These are phyloP conservation scores for Xylaria grammica DNA, from an alignment of 495 filamentous ascomycete species.

Conservation along the genomic window DNA sequence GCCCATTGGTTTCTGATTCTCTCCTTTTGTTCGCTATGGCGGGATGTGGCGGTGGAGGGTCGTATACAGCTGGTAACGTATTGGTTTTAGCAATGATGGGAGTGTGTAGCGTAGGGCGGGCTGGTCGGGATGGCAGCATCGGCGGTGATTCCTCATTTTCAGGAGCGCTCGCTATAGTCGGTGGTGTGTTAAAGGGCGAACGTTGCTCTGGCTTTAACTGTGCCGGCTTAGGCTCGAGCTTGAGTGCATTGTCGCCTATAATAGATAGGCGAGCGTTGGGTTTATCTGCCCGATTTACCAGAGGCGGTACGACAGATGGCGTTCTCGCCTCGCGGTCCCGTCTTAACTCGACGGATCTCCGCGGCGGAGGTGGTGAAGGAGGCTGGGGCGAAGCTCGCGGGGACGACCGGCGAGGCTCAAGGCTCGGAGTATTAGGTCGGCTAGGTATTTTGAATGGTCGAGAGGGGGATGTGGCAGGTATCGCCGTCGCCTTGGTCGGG, in stretches of 20 bases:
- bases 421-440: slow-evolving; percentile 53
- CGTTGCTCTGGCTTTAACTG: slow-evolving; percentile 46
- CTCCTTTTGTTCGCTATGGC: slow-evolving; percentile 46
- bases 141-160: slow-evolving; percentile 53
- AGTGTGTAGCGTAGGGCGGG: slow-evolving; percentile 32
- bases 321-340: slow-evolving; percentile 46
- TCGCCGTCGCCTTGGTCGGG: slow-evolving; percentile 48
- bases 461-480: slow-evolving; percentile 55
- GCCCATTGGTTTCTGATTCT: slow-evolving; percentile 46
- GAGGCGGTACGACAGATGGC: slow-evolving; percentile 62
- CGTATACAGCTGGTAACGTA: slow-evolving; percentile 43
- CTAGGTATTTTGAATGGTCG: slow-evolving; percentile 60
- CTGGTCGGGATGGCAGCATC: slow-evolving; percentile 48
- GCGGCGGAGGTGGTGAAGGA: slow-evolving; percentile 60
- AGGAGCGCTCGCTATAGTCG: slow-evolving; percentile 72
- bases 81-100: slow-evolving; percentile 28
- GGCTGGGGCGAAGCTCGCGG: slow-evolving; percentile 49
- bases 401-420: slow-evolving; percentile 53
- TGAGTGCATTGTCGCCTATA: slow-evolving; percentile 31
- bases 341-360: slow-evolving; percentile 56
- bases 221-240: slow-evolving; percentile 35
- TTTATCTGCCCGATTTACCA: slow-evolving; percentile 81
- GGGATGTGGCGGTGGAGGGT: slow-evolving; percentile 57
- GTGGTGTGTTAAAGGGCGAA: slow-evolving; percentile 91
- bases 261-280: slow-evolving; percentile 60